Base-by-base conservation (phyloP, 2,329 filamentous ascomycete species). In the Grosmannia huntii region DNA sequence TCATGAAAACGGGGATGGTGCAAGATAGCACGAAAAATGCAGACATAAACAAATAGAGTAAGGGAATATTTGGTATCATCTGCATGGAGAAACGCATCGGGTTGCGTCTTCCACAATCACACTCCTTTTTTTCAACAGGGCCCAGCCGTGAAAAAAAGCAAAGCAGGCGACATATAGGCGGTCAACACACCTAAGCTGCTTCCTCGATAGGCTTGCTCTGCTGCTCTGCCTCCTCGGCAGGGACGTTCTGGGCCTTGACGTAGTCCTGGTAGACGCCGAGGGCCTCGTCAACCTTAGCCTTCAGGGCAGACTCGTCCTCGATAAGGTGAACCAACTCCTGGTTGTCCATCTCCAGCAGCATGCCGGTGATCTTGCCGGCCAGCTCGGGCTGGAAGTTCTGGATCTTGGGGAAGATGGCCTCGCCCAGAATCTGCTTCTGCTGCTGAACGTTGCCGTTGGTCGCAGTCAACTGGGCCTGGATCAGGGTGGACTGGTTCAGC, bases 311-410 rank as follows among this genome's bases (percentile, higher is more conserved):
- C 53, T 96, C 90, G 69, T 97, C 90, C 71, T 92, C 89, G 65
- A 95, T 90, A 89, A 99, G 83, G 76, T 89, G 89, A 70, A 99
- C 82, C 67, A 99, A 80, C 79, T 99, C 94, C 59, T 80, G 72
- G 76, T 97, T 97, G 68, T 97, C 94, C 94, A 99, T 99, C 83
- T 99, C 94, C 68, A 99, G 77, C 68, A 99, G 87, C 94, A 99
- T 99, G 76, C 94, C 94, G 62, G 94, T 99, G 73, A 99, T 97
- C 86, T 99, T 99, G 71, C 94, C 94, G 62, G 94, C 94, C 68
- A 99, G 81, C 68, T 96, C 91, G 61, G 90, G 88, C 79, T 99
- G 94, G 75, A 96, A 86, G 65, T 83, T 84, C 73, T 91, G 85
- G 69, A 99, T 97, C 87, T 97, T 99, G 70, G 94, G 94, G 82